These are phyloP conservation scores for Exophiala sp. DNA, from an alignment of 2,329 filamentous ascomycete genomes.

Conservation along the genomic window DNA sequence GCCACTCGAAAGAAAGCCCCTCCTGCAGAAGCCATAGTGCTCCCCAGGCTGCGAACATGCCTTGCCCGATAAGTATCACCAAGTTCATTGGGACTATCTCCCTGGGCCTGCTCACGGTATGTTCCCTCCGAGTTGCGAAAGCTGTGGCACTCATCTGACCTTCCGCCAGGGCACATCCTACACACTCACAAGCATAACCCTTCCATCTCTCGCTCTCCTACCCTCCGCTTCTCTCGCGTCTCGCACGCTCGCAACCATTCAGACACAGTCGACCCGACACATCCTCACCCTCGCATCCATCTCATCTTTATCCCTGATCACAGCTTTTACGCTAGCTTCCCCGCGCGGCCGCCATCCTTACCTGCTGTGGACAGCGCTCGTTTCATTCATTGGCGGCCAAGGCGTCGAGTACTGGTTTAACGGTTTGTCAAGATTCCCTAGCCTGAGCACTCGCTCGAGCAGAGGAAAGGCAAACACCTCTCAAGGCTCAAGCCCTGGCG, in stretches of 20 bases:
- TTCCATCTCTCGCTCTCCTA: conserved; percentile 76
- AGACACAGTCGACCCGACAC: conserved; percentile 61
- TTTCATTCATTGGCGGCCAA: conserved; percentile 46
- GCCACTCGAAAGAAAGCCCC: too few relatives aligned
- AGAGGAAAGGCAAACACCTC: background rate
- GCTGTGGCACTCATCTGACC: background rate
- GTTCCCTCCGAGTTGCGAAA: conserved; percentile 33
- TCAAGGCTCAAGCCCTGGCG: conserved; percentile 14
- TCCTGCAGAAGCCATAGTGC: too few relatives aligned
- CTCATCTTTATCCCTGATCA: conserved; percentile 67
- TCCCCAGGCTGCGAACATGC: conserved; percentile 16
- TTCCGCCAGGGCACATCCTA: conserved; percentile 75
- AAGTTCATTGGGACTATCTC: conserved; percentile 94
- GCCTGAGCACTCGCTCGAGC: conserved; percentile 29
- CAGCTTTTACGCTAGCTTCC: conserved; percentile 75
- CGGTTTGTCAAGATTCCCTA: conserved; percentile 57
- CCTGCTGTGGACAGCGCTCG: conserved; percentile 76
- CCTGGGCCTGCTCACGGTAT: conserved; percentile 81
- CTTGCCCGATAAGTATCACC: conserved; percentile 66
- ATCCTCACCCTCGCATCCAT: conserved; percentile 65
- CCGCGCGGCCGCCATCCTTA: conserved; percentile 78
- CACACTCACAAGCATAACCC: conserved; percentile 70
- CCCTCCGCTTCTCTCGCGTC: conserved; percentile 70
- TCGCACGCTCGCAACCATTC: conserved; percentile 67
- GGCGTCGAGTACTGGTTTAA: conserved; percentile 71